Base-by-base conservation (phyloP, 75 land plant genomes). In the Adiantum capillusveneris region DNA sequence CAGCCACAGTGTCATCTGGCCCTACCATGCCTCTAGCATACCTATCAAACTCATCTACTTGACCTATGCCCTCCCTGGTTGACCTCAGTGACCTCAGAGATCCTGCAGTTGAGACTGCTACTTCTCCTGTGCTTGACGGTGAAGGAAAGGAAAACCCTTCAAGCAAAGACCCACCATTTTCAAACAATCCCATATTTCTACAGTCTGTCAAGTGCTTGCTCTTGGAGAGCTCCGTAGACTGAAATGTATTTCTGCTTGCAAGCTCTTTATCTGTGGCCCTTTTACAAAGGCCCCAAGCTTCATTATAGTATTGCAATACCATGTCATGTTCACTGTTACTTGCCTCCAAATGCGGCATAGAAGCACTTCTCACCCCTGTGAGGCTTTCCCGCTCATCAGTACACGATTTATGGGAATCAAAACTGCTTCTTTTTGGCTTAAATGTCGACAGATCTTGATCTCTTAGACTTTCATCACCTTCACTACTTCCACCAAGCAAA, bases 71-170 rank as follows among this genome's bases (percentile, higher is more conserved):
- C 24, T 66, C 70, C 42, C 70, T 56, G 52, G 37, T 44, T 39
- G 64, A 73, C 63, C 56, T 50, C 28, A 57, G 27, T 14, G 77
- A 75, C 49, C 48, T 75, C 39, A 54, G 56, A 26, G 75, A 66
- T 26, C 66, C 75, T 53, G 60, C 75, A 51, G 65, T 65, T 14
- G 76, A 65, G 11, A 28, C 49, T 43, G 66, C 65, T 17, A 48
- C 44, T 25, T 51, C 22, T 48, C 59, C 70, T 0, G 29, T 75
- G 36, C 74, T 56, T 11, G 78, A 67, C 14, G 79, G 65, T 29
- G 65, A 73, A 20, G 75, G 75, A 34, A 62, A 62, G 19, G 77
- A 72, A 44, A 67, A 67, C 0, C 66, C 71, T 25, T 61, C 71
- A 39, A 68, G 48, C 57, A 58, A 36, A 12, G 50, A 18, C 6